These are phyloP conservation scores for Pythium brachiatum DNA, from an alignment of 352 stramenopile species.

Conservation along the genomic window DNA sequence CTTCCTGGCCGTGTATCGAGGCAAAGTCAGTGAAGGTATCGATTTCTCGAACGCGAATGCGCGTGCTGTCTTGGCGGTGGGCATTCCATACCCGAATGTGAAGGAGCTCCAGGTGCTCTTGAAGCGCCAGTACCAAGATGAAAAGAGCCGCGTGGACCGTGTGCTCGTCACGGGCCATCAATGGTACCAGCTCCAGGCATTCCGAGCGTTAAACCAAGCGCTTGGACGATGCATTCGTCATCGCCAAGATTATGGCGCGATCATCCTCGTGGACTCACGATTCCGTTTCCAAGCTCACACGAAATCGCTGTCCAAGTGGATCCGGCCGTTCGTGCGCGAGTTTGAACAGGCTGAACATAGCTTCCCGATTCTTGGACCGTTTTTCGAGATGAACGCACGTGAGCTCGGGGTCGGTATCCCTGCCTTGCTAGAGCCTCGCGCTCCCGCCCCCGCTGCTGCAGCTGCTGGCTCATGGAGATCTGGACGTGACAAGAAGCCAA, in stretches of 20 bases:
- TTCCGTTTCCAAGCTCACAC: constrained; percentile 63
- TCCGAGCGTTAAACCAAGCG: constrained; percentile 98
- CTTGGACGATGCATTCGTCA: constrained; percentile 98
- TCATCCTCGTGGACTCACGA: constrained; percentile 95
- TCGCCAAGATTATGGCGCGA: constrained; percentile 95
- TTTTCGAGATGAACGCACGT: constrained; percentile 57
- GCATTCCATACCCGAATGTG: constrained; percentile 96
- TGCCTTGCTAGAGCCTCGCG: not conserved
- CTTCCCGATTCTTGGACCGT: constrained; percentile 54
- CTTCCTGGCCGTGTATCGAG: constrained; percentile 97
- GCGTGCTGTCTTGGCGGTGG: constrained; percentile 96
- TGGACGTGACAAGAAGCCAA: constrained; percentile 14
- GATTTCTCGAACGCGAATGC: constrained; percentile 98
- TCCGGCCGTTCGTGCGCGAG: constrained; percentile 68
- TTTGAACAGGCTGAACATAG: constrained; percentile 66
- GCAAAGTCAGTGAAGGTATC: constrained; percentile 98
- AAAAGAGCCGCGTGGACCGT: constrained; percentile 60
- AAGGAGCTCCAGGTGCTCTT: constrained; percentile 90
- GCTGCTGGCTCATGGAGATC: no score
- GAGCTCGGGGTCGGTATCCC: constrained; percentile 33
- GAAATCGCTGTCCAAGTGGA: constrained; percentile 78
- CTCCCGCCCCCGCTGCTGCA: not conserved
- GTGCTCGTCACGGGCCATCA: constrained; percentile 63
- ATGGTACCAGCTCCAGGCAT: constrained; percentile 98
- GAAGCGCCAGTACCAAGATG: constrained; percentile 82